Base-by-base conservation (phyloP, 140 eudicot genomes). In the Bidens hawaiensis region DNA sequence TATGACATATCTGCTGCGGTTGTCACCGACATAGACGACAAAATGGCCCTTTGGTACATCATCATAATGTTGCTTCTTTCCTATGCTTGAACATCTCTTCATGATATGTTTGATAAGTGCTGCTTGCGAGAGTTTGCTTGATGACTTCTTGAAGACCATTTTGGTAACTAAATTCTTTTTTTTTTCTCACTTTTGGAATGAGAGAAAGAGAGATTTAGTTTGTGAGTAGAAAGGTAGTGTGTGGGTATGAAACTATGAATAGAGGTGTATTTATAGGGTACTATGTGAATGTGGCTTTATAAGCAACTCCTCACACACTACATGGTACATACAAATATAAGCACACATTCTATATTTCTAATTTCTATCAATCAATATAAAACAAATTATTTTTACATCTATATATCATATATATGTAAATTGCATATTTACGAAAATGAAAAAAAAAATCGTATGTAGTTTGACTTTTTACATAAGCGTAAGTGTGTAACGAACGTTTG, bases 21-120 rank as follows among this genome's bases (percentile, higher is more conserved):
- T 81, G 7, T 63, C 78, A 0, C 95, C 95, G 3, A 87, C 95
- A 18, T 87, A 83, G 4, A 84, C 95, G 3, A 77, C 95, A 31
- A 87, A 87, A 59, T 87, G 95, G 17, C 95, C 95, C 55, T 81
- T 87, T n/a, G 95, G 95, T 19, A 87, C 93, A 21, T 83, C 95
- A 40, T 72, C 46, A 9, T 85, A 82, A 7, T 77, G 73, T 36
- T 66, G 83, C 45, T 70, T 78, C 61, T 77, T 86, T 26, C 85
- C 87, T 49, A 80, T 21, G 73, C 85, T 83, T 53, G 90, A 80
- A 59, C 90, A 82, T 51, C 90, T 73, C 64, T 86, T 83, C 69
- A 77, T 59, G 18, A 82, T 73, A n/a, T 78, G 81, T 71, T 83
- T 85, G 19, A 85, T 58, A 72, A 82, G 64, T 53, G 83, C 87